Evolutionary conservation across 2,329 filamentous ascomycete species (phyloP).

Genomic region (Aureobasidium pullulans): DNA sequence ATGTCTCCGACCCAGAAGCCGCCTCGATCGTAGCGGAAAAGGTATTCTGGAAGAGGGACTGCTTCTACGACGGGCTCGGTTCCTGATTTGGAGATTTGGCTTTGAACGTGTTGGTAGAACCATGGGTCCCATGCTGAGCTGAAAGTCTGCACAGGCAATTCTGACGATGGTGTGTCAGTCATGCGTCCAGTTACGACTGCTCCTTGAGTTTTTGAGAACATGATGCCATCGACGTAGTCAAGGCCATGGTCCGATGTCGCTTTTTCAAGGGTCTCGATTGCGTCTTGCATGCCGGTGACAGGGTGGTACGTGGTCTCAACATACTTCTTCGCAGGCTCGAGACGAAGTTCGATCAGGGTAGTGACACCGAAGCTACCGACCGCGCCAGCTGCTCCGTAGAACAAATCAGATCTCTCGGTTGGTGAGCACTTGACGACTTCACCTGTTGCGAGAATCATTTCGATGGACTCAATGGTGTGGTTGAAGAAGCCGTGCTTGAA

Average conservation of each 20-base stretch:
- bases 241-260: slow-evolving; percentile 30
- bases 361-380: slow-evolving; percentile 63
- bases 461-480: slow-evolving; percentile 52
- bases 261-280: slow-evolving; percentile 33
- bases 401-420: slow-evolving; percentile 50
- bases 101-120: slow-evolving; percentile 42
- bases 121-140: slow-evolving; percentile 40
- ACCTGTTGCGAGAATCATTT: slow-evolving; percentile 59
- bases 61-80: slow-evolving; percentile 36
- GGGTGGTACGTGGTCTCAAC: slow-evolving; percentile 45
- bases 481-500: slow-evolving; percentile 64
- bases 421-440: slow-evolving; percentile 45
- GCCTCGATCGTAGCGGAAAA: slow-evolving; percentile 64
- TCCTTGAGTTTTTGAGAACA: slow-evolving; percentile 37
- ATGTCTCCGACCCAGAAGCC: slow-evolving; percentile 61
- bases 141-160: slow-evolving; percentile 27
- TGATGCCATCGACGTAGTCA: slow-evolving; percentile 45
- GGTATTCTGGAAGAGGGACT: slow-evolving; percentile 57
- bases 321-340: slow-evolving; percentile 39
- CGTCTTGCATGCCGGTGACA: slow-evolving; percentile 34
- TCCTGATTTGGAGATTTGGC: slow-evolving; percentile 18
- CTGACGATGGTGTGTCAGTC: slow-evolving; percentile 23
- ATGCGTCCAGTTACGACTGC: slow-evolving; percentile 40
- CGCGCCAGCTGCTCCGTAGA: slow-evolving; percentile 57
- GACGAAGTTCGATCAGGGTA: slow-evolving; percentile 46